These are phyloP conservation scores for Graphilbum fragrans DNA, from an alignment of 2,329 filamentous ascomycete genomes.

Conservation along the genomic window DNA sequence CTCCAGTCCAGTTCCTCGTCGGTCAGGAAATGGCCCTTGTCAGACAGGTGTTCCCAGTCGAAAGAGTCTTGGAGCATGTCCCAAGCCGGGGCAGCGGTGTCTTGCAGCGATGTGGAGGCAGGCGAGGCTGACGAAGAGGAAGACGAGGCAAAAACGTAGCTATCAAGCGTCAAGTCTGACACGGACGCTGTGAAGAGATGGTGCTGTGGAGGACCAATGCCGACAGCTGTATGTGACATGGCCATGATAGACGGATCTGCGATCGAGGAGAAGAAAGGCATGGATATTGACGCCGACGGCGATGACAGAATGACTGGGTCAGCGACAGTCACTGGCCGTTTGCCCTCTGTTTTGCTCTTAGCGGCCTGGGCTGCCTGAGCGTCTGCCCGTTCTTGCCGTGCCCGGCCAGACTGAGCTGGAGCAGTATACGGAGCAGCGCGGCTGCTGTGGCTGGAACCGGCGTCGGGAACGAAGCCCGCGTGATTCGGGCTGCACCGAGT, in stretches of 20 bases:
- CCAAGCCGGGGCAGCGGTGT: not conserved
- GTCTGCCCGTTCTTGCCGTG: constrained; percentile 2
- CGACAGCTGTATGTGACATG: too few relatives aligned
- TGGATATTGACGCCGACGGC: not conserved
- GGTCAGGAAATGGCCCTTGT: constrained; percentile 2
- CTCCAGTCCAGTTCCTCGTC: constrained; percentile 6
- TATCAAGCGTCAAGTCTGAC: too few relatives aligned
- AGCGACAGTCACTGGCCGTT: constrained; percentile 2
- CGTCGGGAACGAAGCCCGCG: constrained; percentile 16
- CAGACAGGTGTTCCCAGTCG: constrained; percentile 6
- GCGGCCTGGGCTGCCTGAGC: constrained; percentile 4
- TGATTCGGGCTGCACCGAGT: constrained; percentile 49
- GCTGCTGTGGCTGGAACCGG: not conserved
- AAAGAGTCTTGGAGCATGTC: constrained; percentile 3
- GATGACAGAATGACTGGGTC: not conserved
- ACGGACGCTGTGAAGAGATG: too few relatives aligned
- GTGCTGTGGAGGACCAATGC: too few relatives aligned
- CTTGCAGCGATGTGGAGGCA: not conserved
- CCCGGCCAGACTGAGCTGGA: constrained; percentile 6
- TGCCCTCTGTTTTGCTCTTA: constrained; percentile 6
- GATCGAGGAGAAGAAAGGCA: too few relatives aligned
- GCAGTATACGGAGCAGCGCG: constrained; percentile 6
- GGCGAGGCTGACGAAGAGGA: not conserved
- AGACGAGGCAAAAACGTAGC: not conserved
- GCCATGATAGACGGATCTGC: too few relatives aligned